These are phyloP conservation scores for Magnolia changhungtana DNA, from an alignment of 164 flowering plant genomes.

Conservation along the genomic window DNA sequence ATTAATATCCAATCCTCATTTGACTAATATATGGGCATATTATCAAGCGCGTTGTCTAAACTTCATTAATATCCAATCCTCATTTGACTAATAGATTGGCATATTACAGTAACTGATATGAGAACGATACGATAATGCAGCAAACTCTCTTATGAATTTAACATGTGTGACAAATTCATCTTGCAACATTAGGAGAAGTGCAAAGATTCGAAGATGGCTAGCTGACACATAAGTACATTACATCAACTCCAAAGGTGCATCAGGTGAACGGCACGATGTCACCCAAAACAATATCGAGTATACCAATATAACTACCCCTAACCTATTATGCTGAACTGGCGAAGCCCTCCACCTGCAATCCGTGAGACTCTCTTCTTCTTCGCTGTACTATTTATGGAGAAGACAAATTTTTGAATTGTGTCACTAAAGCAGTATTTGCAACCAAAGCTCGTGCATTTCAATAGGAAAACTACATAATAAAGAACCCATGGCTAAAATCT, in stretches of 20 bases:
- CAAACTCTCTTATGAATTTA: too few species aligned
- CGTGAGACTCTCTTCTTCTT: constrained; percentile 19
- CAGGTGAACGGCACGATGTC: neutral
- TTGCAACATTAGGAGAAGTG: too few species aligned
- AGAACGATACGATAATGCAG: too few species aligned
- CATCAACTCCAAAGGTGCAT: neutral
- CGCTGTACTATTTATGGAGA: constrained; percentile 1
- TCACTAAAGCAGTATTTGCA: neutral
- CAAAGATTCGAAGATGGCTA: neutral
- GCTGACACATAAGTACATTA: neutral
- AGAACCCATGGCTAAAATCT: neutral
- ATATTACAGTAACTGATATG: too few species aligned
- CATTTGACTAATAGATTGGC: too few species aligned
- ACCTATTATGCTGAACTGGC: constrained; percentile 24
- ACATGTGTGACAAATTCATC: too few species aligned
- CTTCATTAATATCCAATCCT: too few species aligned
- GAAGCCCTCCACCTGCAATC: constrained; percentile 25
- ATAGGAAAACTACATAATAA: neutral
- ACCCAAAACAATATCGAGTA: neutral
- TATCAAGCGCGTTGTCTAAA: too few species aligned
- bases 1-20: too few species aligned
- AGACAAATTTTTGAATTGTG: constrained; percentile 3
- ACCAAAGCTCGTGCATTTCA: neutral
- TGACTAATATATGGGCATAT: too few species aligned
- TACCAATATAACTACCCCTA: neutral